Evolutionary conservation across 2,329 filamentous ascomycete species (phyloP), one percentile per base, ranked within the genome.

Genomic region (Blastomyces parvus): DNA sequence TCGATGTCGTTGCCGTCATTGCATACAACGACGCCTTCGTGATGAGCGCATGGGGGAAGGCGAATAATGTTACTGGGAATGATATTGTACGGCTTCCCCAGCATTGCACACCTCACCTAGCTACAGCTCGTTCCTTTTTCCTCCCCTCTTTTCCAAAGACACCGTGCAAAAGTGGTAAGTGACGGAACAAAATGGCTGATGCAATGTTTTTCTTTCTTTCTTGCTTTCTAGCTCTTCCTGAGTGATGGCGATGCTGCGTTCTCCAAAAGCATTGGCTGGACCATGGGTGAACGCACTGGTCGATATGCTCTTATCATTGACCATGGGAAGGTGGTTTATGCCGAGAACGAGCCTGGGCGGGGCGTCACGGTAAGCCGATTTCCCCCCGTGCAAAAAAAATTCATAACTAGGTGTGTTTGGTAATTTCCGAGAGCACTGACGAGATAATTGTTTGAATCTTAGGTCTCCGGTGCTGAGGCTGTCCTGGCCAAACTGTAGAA

Each of bases 31-130:
- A 96, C 78, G 81, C 87, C 67, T 95, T 83, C 74, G 91, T 96
- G 76, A 93, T 93, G 89, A 87, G 86, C 70, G 90, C 89, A 62
- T 94, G 90, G 90, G 88, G 86, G 78, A 96, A 96, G 84, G 90
- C 91, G 73, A 93, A 95, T 79, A 82, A 83, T 61, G 82, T 93
- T 73, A 87, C 84, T 73, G 85, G 86, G 67, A 87, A 93, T 69
- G 83, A 84, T 71, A 85, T 88, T 70, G 82, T 87, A 76, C 64
- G 81, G 77, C 50, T 22, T 27, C 46, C 57, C 38, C 6, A 5
- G 5, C 13, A 27, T 0, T 25, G 33, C 33, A 36, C 33, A 36
- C 9, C 33, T 36, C 33, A 8, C 33, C 6, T 36, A 36, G n/a
- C n/a, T 8, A 9, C 9, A 52, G 1, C 48, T 30, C 30, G 22